Evolutionary conservation across 1,284 basidiomycete genomes (phyloP).

Genomic region (Ceratorhiza oryzae-sativae): DNA sequence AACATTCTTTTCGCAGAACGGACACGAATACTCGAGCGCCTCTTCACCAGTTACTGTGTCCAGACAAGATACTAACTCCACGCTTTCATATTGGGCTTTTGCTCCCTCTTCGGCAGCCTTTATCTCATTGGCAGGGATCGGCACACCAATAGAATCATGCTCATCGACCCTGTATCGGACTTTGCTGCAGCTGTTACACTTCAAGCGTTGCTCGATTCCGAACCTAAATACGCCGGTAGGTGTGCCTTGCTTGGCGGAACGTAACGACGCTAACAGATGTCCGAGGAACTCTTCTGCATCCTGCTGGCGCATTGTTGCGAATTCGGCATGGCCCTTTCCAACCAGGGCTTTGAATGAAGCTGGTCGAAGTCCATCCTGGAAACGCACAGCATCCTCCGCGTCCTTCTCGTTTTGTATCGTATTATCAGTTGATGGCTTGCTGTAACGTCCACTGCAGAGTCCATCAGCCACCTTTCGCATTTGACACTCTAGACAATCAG

Average conservation of each 20-base stretch:
- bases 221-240: constrained; percentile 83
- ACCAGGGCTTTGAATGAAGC: constrained; percentile 88
- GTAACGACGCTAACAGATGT: constrained; percentile 75
- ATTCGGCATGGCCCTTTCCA: constrained; percentile 93
- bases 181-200: constrained; percentile 82
- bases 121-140: constrained; percentile 69
- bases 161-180: constrained; percentile 88
- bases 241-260: constrained; percentile 57
- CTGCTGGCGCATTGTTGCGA: constrained; percentile 96
- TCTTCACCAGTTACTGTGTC: constrained; percentile 71
- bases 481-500: constrained; percentile 92
- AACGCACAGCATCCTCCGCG: constrained; percentile 60
- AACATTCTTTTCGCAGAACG: constrained; percentile 67
- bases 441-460: constrained; percentile 90
- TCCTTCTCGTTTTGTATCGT: constrained; percentile 50
- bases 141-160: constrained; percentile 79
- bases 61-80: constrained; percentile 74
- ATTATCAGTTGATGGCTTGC: constrained; percentile 60
- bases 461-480: constrained; percentile 94
- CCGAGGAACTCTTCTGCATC: constrained; percentile 96
- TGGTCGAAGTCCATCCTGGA: constrained; percentile 89
- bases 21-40: constrained; percentile 74
- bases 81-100: constrained; percentile 72
- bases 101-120: constrained; percentile 59
- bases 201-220: constrained; percentile 82